Evolutionary conservation across 352 stramenopile species (phyloP).

Genomic region (Phytophthora citrophthora): DNA sequence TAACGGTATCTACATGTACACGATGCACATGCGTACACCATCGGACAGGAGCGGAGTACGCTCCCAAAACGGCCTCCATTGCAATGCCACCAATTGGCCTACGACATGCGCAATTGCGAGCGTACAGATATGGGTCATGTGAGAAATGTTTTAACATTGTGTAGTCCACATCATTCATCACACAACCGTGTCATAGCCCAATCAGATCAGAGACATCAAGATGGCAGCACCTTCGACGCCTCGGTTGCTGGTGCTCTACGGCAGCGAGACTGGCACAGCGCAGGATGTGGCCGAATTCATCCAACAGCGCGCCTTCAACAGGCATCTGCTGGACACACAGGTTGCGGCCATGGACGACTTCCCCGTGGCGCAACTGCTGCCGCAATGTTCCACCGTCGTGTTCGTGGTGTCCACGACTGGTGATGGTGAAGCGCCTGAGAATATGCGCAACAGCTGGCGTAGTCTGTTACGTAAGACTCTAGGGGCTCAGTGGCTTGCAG

Average conservation of each 20-base stretch:
- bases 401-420: slow-evolving; percentile 93
- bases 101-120: too few relatives aligned
- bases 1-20: too few relatives aligned
- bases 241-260: slow-evolving; percentile 90
- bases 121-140: too few relatives aligned
- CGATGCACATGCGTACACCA: too few relatives aligned
- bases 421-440: slow-evolving; percentile 92
- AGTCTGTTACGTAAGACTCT: slow-evolving; percentile 89
- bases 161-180: not conserved
- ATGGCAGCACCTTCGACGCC: slow-evolving; percentile 16
- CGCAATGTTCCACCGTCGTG: slow-evolving; percentile 68
- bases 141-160: not conserved
- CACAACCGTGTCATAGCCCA: slow-evolving; percentile 6
- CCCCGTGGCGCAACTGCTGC: slow-evolving; percentile 54
- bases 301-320: slow-evolving; percentile 64
- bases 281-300: slow-evolving; percentile 89
- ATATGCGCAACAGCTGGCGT: slow-evolving; percentile 89
- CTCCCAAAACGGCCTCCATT: too few relatives aligned
- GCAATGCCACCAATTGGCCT: too few relatives aligned
- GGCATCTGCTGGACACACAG: slow-evolving; percentile 62
- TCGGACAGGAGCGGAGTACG: too few relatives aligned
- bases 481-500: slow-evolving; percentile 60
- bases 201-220: slow-evolving; percentile 9
- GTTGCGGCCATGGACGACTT: slow-evolving; percentile 75
- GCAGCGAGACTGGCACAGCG: slow-evolving; percentile 89